phyloP scores from a whole-genome alignment of 768 basidiomycete genomes.

The Suillus placidus region DNA sequence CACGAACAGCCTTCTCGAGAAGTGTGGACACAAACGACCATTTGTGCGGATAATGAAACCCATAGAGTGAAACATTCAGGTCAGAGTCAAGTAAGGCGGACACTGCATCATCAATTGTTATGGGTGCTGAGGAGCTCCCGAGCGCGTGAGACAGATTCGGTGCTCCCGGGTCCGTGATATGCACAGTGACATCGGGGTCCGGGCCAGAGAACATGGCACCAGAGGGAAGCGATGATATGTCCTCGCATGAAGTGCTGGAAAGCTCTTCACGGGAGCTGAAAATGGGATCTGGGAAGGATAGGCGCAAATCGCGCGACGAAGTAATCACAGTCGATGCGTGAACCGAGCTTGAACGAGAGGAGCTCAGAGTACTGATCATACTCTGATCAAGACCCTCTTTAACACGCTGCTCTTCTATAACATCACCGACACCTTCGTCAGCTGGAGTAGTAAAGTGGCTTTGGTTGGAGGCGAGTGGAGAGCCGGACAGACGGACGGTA shows the following conservation, averaged over 20 bases:
- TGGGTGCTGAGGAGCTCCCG: constrained; percentile 35
- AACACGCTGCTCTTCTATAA: constrained; percentile 66
- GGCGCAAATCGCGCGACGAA: constrained; percentile 71
- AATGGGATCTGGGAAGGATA: constrained; percentile 85
- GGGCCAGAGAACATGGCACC: constrained; percentile 31
- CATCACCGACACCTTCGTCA: constrained; percentile 38
- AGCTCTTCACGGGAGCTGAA: constrained; percentile 69
- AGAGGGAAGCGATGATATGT: constrained; percentile 42
- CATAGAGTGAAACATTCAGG: constrained; percentile 71
- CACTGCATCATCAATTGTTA: constrained; percentile 21
- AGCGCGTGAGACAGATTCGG: constrained; percentile 36
- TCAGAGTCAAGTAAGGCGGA: constrained; percentile 37
- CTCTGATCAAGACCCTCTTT: constrained; percentile 81
- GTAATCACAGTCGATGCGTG: constrained; percentile 56
- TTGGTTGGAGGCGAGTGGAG: constrained; percentile 19
- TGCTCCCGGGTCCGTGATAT: constrained; percentile 37
- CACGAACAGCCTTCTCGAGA: constrained; percentile 54
- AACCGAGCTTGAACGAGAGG: constrained; percentile 68
- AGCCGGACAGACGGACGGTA: constrained; percentile 24
- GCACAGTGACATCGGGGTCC: constrained; percentile 21
- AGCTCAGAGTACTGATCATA: constrained; percentile 76
- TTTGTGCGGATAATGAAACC: constrained; percentile 57
- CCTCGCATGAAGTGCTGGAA: constrained; percentile 57
- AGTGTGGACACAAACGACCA: constrained; percentile 63
- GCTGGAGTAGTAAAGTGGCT: constrained; percentile 31